Conservation (phyloP, 331 rosid genomes). For the Rhamnella rubrinervis region DNA sequence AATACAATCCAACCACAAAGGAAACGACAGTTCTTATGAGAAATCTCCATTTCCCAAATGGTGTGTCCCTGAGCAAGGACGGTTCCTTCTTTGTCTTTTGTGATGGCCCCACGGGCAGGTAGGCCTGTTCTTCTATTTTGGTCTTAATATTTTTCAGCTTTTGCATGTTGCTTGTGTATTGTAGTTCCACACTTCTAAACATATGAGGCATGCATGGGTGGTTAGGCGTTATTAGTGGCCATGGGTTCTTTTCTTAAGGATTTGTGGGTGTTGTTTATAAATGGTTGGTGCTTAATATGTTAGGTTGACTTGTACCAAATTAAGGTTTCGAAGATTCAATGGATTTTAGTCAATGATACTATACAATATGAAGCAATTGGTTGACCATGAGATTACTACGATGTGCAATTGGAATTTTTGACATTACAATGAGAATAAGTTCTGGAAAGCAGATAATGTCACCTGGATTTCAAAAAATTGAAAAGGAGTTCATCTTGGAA, state of each 20-base stretch:
- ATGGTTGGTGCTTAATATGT: not conserved
- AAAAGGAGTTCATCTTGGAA: too few relatives aligned
- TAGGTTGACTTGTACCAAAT: not conserved
- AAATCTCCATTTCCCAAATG: conserved; percentile 82
- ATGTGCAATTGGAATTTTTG: too few relatives aligned
- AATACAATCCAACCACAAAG: conserved; percentile 63
- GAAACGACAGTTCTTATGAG: conserved; percentile 77
- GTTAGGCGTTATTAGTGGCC: not conserved
- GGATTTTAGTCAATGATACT: not conserved
- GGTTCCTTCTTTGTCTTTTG: conserved; percentile 76
- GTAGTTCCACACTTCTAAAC: not conserved
- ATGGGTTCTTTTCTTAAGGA: not conserved
- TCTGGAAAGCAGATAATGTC: too few relatives aligned
- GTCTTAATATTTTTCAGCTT: not conserved
- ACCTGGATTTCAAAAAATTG: too few relatives aligned
- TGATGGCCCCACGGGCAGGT: conserved; percentile 83
- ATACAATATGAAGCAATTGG: conserved; percentile 10
- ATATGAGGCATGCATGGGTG: not conserved
- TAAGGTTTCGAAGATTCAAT: not conserved
- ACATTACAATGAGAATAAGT: too few relatives aligned
- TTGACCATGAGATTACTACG: not conserved
- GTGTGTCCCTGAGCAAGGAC: conserved; percentile 87
- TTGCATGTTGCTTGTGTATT: not conserved
- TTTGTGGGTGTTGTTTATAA: not conserved
- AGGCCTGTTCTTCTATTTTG: not conserved